Percentiles rank a stretch among this genome's conserved stretches.
Conservation (phyloP, 148 eudicot genomes). For the Camellia sinensis region DNA sequence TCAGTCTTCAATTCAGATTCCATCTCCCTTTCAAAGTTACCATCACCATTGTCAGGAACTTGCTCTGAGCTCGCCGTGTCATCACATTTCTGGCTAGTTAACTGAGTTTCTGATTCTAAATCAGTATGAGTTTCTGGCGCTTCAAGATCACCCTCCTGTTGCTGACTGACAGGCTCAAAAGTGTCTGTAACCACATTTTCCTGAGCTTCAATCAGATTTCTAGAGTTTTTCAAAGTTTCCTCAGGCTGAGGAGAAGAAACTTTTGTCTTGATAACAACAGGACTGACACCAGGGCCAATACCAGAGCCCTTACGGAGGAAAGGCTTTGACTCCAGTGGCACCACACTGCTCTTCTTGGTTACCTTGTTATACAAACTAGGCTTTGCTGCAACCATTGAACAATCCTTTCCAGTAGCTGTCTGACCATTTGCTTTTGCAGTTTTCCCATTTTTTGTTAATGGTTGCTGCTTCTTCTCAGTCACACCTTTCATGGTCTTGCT, state of each 20-base stretch:
- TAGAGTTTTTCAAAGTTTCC: slow-evolving; percentile 35
- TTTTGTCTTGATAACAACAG: slow-evolving; percentile 38
- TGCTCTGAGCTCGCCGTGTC: slow-evolving; percentile 27
- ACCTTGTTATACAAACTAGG: slow-evolving; percentile 63
- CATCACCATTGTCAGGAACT: slow-evolving; percentile 29
- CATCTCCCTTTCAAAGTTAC: slow-evolving; percentile 14
- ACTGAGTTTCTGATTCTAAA: slow-evolving; percentile 29
- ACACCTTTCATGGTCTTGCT: slow-evolving; percentile 39
- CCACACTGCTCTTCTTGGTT: slow-evolving; percentile 89
- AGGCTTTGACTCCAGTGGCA: slow-evolving; percentile 87
- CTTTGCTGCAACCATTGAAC: slow-evolving; percentile 45
- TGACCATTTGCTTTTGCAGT: slow-evolving; percentile 43
- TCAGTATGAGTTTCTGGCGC: slow-evolving; percentile 21
- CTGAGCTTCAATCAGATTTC: slow-evolving; percentile 29
- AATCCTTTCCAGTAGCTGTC: slow-evolving; percentile 40
- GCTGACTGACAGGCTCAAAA: slow-evolving; percentile 31
- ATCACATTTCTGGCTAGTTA: slow-evolving; percentile 22
- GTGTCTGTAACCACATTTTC: slow-evolving; percentile 27
- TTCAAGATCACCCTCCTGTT: slow-evolving; percentile 27
- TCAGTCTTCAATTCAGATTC: slow-evolving; percentile 35
- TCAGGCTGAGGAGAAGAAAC: slow-evolving; percentile 37
- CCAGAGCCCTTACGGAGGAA: slow-evolving; percentile 67
- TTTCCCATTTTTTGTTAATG: slow-evolving; percentile 39
- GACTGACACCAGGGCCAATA: slow-evolving; percentile 35
- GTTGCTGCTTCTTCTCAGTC: slow-evolving; percentile 47